Conservation (phyloP, 2,329 filamentous ascomycete genomes). For the Epichloe aotearoae region DNA sequence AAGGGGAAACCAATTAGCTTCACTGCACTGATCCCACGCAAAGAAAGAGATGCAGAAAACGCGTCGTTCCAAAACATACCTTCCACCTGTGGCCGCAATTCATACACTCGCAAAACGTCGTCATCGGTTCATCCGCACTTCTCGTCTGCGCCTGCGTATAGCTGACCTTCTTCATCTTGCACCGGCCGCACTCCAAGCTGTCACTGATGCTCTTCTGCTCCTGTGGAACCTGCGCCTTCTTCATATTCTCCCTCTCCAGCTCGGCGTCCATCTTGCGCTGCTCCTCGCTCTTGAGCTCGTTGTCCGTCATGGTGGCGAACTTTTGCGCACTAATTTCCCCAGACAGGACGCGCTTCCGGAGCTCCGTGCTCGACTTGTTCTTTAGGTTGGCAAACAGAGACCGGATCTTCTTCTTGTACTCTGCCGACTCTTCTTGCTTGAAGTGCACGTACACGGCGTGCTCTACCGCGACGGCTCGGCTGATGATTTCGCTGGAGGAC, state of each 20-base stretch:
- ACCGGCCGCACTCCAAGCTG: slow-evolving; percentile 80
- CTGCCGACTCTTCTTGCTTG: slow-evolving; percentile 50
- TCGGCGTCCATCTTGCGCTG: slow-evolving; percentile 62
- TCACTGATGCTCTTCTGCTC: slow-evolving; percentile 82
- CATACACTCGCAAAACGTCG: slow-evolving; percentile 60
- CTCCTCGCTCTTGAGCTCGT: slow-evolving; percentile 82
- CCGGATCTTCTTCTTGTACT: slow-evolving; percentile 80
- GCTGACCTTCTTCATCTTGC: slow-evolving; percentile 84
- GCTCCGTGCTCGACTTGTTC: slow-evolving; percentile 69
- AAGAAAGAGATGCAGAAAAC: too few species aligned
- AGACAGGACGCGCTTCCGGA: slow-evolving; percentile 62
- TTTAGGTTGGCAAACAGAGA: slow-evolving; percentile 93
- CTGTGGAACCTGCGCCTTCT: slow-evolving; percentile 88
- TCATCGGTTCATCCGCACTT: slow-evolving; percentile 88
- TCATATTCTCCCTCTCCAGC: slow-evolving; percentile 87
- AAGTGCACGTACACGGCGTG: slow-evolving; percentile 57
- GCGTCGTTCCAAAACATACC: slow-evolving; percentile 29
- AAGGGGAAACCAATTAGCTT: not conserved
- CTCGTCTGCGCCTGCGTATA: slow-evolving; percentile 95
- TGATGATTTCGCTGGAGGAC: slow-evolving; percentile 57
- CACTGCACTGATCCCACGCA: not conserved
- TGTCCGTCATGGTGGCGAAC: slow-evolving; percentile 78
- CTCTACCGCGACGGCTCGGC: slow-evolving; percentile 72
- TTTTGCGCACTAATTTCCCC: slow-evolving; percentile 57
- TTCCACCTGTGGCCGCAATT: slow-evolving; percentile 60